Conservation (phyloP, 2,329 filamentous ascomycete species). For the Alternaria tenuissima region DNA sequence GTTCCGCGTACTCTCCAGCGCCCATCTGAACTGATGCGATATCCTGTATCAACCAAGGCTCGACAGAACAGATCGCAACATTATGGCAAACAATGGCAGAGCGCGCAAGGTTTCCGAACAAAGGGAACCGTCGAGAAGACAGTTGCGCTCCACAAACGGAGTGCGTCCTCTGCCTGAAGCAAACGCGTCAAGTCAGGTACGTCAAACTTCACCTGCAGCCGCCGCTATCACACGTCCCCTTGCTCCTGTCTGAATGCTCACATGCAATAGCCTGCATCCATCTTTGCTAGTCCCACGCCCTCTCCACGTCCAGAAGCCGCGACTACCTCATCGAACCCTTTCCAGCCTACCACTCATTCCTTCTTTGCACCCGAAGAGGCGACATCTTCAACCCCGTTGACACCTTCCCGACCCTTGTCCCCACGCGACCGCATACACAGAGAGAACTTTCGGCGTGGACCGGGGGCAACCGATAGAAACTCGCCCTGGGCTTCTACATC, state of each 20-base stretch:
- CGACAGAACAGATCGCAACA: not conserved
- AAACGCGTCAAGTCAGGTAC: conserved; percentile 18
- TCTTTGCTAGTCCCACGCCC: conserved; percentile 10
- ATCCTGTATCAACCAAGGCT: not conserved
- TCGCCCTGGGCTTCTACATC: not conserved
- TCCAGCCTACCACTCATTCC: not conserved
- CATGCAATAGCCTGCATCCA: conserved; percentile 12
- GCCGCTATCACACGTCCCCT: not conserved
- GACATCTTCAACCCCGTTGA: not conserved
- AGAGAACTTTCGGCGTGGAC: not conserved
- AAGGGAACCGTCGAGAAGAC: not conserved
- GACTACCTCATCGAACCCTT: not conserved
- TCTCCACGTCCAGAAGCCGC: conserved; percentile 3
- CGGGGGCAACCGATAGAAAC: not conserved
- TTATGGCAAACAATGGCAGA: conserved; percentile 11
- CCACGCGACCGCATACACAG: not conserved
- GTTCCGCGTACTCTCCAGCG: not conserved
- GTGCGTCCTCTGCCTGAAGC: conserved; percentile 3
- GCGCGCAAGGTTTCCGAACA: not conserved
- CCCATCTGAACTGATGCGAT: not conserved
- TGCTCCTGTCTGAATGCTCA: conserved; percentile 6
- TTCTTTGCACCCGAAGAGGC: not conserved
- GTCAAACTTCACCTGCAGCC: not conserved
- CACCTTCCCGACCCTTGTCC: not conserved
- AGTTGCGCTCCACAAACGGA: conserved; percentile 14